Conservation (phyloP, 2,329 filamentous ascomycete species). For the Mycosphaerella arachidis region DNA sequence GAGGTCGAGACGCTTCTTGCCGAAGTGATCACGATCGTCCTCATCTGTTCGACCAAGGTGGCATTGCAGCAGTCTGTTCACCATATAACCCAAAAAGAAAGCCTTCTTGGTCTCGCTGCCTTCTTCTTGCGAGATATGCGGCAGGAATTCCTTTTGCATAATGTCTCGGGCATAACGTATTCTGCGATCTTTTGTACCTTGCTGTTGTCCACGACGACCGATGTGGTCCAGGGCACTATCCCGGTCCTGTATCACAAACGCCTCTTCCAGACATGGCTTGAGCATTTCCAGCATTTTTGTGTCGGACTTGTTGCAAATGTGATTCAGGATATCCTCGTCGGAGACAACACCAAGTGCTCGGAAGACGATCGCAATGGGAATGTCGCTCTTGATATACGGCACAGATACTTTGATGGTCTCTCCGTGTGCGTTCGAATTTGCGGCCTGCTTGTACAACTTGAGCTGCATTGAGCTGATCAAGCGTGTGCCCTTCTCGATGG, state of each 20-base stretch:
- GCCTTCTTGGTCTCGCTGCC: conserved; percentile 94
- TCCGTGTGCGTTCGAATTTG: conserved; percentile 69
- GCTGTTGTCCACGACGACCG: conserved; percentile 78
- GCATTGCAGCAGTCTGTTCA: conserved; percentile 90
- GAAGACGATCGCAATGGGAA: conserved; percentile 94
- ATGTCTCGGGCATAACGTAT: conserved; percentile 89
- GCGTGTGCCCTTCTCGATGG: conserved; percentile 90
- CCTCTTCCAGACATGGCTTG: conserved; percentile 94
- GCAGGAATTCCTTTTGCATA: conserved; percentile 92
- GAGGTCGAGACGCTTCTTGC: conserved; percentile 95
- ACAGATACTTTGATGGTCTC: conserved; percentile 86
- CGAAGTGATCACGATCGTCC: conserved; percentile 97
- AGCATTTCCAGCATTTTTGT: conserved; percentile 97
- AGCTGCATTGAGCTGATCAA: conserved; percentile 90
- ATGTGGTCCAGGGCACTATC: conserved; percentile 95
- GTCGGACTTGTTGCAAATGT: conserved; percentile 92
- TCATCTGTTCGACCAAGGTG: conserved; percentile 88
- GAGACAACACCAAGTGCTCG: conserved; percentile 92
- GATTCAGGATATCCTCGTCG: conserved; percentile 95
- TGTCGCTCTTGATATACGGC: conserved; percentile 88
- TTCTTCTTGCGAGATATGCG: conserved; percentile 92
- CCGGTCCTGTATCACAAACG: conserved; percentile 90
- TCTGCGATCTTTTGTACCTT: conserved; percentile 77
- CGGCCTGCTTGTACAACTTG: conserved; percentile 61
- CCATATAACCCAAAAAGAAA: conserved; percentile 98